phyloP scores from a whole-genome alignment of 768 basidiomycete species.

The Lentinula detonsa region DNA sequence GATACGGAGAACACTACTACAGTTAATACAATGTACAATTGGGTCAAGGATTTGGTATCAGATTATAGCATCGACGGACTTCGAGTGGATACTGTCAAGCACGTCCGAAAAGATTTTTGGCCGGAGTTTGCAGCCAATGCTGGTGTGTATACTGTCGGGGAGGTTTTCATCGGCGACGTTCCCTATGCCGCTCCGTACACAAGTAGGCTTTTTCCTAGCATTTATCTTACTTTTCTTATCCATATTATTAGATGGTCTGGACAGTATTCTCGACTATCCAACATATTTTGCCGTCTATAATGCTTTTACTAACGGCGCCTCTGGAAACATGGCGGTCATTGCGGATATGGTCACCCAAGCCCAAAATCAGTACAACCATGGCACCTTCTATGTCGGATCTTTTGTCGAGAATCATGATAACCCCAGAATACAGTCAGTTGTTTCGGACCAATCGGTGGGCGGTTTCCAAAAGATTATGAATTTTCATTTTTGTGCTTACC shows the following conservation, averaged over 20 bases:
- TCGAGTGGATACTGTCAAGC: conserved; percentile 59
- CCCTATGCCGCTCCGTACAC: conserved; percentile 35
- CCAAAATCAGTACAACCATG: conserved; percentile 36
- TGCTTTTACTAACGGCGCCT: conserved; percentile 44
- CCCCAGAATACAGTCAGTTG: conserved; percentile 50
- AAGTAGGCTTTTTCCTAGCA: not conserved
- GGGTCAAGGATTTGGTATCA: conserved; percentile 52
- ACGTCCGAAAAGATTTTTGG: conserved; percentile 66
- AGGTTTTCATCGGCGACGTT: conserved; percentile 25
- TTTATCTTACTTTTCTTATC: not conserved
- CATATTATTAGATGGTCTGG: conserved; percentile 23
- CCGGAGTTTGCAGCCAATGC: conserved; percentile 52
- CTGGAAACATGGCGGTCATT: conserved; percentile 39
- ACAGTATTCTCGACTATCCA: conserved; percentile 58
- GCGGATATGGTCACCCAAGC: conserved; percentile 21
- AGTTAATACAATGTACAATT: conserved; percentile 44
- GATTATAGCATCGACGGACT: conserved; percentile 63
- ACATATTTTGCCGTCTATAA: conserved; percentile 43
- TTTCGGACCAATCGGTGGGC: conserved; percentile 37
- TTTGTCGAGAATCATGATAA: conserved; percentile 72
- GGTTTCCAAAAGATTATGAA: conserved; percentile 1
- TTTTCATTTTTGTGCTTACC: not conserved
- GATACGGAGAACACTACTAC: conserved; percentile 64
- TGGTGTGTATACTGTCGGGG: conserved; percentile 69
- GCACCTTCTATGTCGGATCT: conserved; percentile 38